Percentiles rank a stretch among this genome's conserved stretches.
phyloP scores from a whole-genome alignment of 2,329 filamentous ascomycete genomes.

The Teratosphaeria epicoccoides region DNA sequence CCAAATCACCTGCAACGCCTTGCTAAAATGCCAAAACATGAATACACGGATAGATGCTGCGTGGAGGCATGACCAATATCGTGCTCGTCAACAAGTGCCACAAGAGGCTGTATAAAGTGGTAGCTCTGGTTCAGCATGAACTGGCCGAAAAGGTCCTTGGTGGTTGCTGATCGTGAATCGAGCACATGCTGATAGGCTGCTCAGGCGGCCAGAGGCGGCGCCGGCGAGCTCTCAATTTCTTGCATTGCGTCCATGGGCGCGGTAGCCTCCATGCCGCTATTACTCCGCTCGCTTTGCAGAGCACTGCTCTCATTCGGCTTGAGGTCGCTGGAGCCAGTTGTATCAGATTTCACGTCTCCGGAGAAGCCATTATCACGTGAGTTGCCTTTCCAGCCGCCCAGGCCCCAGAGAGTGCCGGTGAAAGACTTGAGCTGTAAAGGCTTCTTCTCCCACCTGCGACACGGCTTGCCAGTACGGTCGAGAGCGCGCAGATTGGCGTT shows the following conservation, averaged over 20 bases:
- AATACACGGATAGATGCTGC: neutral
- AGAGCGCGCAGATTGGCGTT: slow-evolving; percentile 91
- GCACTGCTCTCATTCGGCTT: slow-evolving; percentile 50
- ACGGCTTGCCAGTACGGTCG: slow-evolving; percentile 83
- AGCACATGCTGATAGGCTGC: neutral
- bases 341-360: slow-evolving; percentile 50
- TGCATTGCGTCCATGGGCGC: slow-evolving; percentile 19
- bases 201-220: slow-evolving; percentile 30
- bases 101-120: neutral
- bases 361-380: slow-evolving; percentile 42
- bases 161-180: too few species aligned
- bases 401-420: slow-evolving; percentile 73
- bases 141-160: too few species aligned
- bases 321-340: slow-evolving; percentile 43
- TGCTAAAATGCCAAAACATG: neutral
- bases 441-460: slow-evolving; percentile 80
- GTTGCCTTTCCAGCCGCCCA: slow-evolving; percentile 75
- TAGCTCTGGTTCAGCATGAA: neutral
- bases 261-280: slow-evolving; percentile 39
- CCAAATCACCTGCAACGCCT: neutral
- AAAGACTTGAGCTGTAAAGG: slow-evolving; percentile 82
- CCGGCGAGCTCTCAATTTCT: slow-evolving; percentile 27
- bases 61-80: neutral
- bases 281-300: slow-evolving; percentile 51
- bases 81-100: neutral